Percentiles rank a stretch among this genome's conserved stretches.
These are phyloP conservation scores for Paraphaeosphaeria sporulosa DNA, from an alignment of 2,329 filamentous ascomycete species.

Conservation along the genomic window DNA sequence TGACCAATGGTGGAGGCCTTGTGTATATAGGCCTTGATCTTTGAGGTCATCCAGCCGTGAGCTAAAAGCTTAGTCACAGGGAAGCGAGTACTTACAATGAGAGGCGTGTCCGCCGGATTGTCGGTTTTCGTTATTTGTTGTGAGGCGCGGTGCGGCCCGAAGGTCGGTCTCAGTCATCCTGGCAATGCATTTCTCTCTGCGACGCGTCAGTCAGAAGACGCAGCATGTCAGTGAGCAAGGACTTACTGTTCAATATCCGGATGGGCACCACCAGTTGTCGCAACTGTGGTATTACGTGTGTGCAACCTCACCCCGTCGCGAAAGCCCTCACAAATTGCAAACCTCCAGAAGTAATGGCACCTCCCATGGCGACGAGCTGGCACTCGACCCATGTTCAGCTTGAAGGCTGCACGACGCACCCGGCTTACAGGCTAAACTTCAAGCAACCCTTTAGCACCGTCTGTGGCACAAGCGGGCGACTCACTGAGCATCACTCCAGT, in stretches of 20 bases:
- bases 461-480: not conserved
- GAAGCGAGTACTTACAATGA: not conserved
- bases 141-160: no score
- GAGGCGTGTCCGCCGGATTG: not conserved
- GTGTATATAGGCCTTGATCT: not conserved
- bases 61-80: not conserved
- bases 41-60: not conserved
- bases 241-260: not conserved
- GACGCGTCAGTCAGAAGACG: no score
- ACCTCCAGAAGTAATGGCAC: not conserved
- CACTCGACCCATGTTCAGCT: conserved; percentile 4
- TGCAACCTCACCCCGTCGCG: not conserved
- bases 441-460: not conserved
- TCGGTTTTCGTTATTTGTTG: not conserved
- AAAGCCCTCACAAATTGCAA: not conserved
- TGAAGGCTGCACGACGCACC: not conserved
- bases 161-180: no score
- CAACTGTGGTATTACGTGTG: not conserved
- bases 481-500: not conserved
- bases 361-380: conserved; percentile 4
- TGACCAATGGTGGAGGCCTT: no score
- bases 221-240: no score
- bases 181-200: no score
- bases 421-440: conserved; percentile 1
- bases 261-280: not conserved